Evolutionary conservation across 768 basidiomycete species (phyloP).

Genomic region (Xanthoconium purpureum): DNA sequence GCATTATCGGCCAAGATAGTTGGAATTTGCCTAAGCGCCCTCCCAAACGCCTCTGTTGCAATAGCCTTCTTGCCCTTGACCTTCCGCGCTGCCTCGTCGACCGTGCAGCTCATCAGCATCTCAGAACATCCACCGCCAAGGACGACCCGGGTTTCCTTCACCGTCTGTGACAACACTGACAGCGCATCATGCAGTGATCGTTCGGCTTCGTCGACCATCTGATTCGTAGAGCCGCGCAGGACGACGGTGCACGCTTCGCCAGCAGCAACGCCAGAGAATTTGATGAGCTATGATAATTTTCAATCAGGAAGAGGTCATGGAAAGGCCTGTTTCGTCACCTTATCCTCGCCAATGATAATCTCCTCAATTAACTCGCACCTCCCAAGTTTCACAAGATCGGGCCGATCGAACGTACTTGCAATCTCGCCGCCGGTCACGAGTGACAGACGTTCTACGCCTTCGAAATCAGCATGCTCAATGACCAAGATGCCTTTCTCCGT

Average conservation of each 20-base stretch:
- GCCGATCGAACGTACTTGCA: slow-evolving; percentile 89
- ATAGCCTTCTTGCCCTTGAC: slow-evolving; percentile 94
- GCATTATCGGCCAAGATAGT: slow-evolving; percentile 97
- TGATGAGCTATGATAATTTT: slow-evolving; percentile 79
- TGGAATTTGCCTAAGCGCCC: slow-evolving; percentile 91
- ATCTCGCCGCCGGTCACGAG: slow-evolving; percentile 98
- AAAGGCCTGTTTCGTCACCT: slow-evolving; percentile 47
- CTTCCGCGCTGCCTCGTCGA: slow-evolving; percentile 82
- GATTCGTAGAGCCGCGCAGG: slow-evolving; percentile 92
- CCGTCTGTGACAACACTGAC: slow-evolving; percentile 95
- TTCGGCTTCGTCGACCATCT: slow-evolving; percentile 99
- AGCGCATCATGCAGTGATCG: slow-evolving; percentile 97
- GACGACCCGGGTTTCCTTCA: slow-evolving; percentile 92
- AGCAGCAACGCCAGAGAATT: slow-evolving; percentile 98
- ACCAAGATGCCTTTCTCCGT: slow-evolving; percentile 92
- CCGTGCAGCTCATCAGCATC: slow-evolving; percentile 95
- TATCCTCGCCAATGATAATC: slow-evolving; percentile 99
- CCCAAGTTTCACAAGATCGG: slow-evolving; percentile 90
- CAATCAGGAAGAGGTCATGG: neutral
- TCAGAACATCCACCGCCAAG: slow-evolving; percentile 97
- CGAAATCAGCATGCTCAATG: slow-evolving; percentile 98
- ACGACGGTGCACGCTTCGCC: slow-evolving; percentile 98
- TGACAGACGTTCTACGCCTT: slow-evolving; percentile 94
- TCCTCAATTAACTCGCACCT: slow-evolving; percentile 95
- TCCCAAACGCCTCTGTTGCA: slow-evolving; percentile 87